phyloP scores from a whole-genome alignment of 306 rosid genomes.

The Cicer chorassanicum region DNA sequence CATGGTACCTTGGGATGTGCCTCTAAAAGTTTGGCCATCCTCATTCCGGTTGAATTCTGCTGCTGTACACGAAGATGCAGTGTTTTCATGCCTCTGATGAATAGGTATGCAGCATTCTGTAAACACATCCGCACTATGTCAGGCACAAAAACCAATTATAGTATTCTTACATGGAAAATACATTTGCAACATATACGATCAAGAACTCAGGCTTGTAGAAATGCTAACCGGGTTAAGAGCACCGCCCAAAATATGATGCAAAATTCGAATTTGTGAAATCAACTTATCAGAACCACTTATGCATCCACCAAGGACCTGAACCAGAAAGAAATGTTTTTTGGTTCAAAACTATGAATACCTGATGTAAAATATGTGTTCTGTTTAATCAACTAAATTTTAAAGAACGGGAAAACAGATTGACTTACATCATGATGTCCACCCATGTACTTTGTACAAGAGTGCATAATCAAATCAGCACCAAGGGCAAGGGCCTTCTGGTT shows the following conservation, averaged over 20 bases:
- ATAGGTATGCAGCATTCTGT: conserved; percentile 96
- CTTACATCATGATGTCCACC: conserved; percentile 97
- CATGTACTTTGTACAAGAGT: conserved; percentile 87
- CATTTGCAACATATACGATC: background rate
- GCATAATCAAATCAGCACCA: conserved; percentile 90
- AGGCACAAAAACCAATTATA: conserved; percentile 20
- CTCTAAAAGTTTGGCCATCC: conserved; percentile 95
- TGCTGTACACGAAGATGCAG: conserved; percentile 95
- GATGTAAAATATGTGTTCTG: conserved; percentile 1
- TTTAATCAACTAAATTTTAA: conserved; percentile 5
- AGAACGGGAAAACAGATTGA: conserved; percentile 2
- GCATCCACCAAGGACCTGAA: conserved; percentile 89
- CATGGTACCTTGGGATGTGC: conserved; percentile 90
- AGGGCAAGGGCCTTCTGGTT: conserved; percentile 92
- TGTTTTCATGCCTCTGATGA: conserved; percentile 96
- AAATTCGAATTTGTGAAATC: conserved; percentile 74
- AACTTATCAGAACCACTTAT: conserved; percentile 77
- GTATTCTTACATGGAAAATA: conserved; percentile 14
- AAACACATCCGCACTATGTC: conserved; percentile 32
- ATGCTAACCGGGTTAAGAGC: conserved; percentile 85
- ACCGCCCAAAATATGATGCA: conserved; percentile 92
- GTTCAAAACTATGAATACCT: conserved; percentile 12
- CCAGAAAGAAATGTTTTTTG: conserved; percentile 3
- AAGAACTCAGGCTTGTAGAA: conserved; percentile 13
- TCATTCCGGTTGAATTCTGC: conserved; percentile 76